Evolutionary conservation across 257 asterid genomes (phyloP), one percentile per base, ranked within the genome.

Genomic region (Phtheirospermum japonicum): DNA sequence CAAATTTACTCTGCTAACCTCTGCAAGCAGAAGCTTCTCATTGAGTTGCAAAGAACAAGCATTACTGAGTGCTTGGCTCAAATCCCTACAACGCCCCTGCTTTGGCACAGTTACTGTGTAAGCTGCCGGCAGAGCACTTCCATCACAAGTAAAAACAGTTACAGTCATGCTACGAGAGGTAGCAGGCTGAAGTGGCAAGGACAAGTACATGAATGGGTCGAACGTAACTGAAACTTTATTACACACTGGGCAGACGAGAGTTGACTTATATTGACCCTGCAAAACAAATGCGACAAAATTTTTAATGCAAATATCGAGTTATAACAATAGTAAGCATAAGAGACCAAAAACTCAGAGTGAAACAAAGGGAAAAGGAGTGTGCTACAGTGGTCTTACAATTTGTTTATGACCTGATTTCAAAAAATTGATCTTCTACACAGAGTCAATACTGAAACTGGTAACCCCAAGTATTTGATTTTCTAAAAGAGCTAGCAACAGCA

Each of bases 251-350:
- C 99, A 93, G 57, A 93, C 96, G 60, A 93, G 85, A 69, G 99
- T 93, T 42, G 99, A 93, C 82, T 93, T 93, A 87, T 85, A 93
- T 69, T 93, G 99, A 66, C 99, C 99, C 99, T 93, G 86, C 65
- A 76, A 72, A 79, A 76, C 30, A 77, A 63, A 59, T 48, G 51
- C 40, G 54, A 65, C 45, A 52, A 63, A 66, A 59, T 30, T 32
- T 46, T 58, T 18, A 72, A 62, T 46, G 65, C 64, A 55, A 61
- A 18, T 66, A 52, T 61, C 51, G 30, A 50, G 67, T 10, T 62
- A 42, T 50, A 50, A 50, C 32, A 50, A 18, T 50, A 20, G 57
- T 19, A 50, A 50, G 4, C 53, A 46, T 16, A 23, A 16, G 11
- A 42, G 26, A 7, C 12, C 14, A 4, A 6, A 46, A 46, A 46